Evolutionary conservation across 2,329 filamentous ascomycete species (phyloP).

Genomic region (Phialophora verrucosa): DNA sequence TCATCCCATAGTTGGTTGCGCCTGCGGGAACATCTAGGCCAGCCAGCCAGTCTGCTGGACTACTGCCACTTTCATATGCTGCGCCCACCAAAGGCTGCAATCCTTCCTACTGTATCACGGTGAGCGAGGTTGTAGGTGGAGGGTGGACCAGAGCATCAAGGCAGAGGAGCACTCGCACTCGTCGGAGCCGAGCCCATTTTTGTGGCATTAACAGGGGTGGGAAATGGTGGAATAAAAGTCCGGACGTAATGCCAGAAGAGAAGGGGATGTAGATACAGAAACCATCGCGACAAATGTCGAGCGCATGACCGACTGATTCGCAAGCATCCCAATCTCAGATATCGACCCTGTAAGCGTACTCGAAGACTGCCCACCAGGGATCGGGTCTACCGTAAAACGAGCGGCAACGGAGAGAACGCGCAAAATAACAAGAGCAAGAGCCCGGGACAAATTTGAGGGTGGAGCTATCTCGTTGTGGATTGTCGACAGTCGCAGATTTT

Average conservation of each 20-base stretch:
- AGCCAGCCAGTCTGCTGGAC: too few relatives aligned
- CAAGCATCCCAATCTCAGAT: background rate
- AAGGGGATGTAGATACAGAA: background rate
- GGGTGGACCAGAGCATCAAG: background rate
- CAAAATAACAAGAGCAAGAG: background rate
- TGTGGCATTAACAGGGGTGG: background rate
- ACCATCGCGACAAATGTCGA: background rate
- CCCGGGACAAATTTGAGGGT: background rate
- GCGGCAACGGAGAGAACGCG: background rate
- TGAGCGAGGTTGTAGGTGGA: slow-evolving; percentile 28
- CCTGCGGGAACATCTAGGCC: too few relatives aligned
- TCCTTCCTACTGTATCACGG: slow-evolving; percentile 27
- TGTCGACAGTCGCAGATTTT: background rate
- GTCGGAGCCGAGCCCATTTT: background rate
- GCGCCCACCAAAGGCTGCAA: slow-evolving; percentile 5
- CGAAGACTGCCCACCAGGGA: background rate
- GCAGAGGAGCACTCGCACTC: background rate
- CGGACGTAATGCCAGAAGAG: background rate
- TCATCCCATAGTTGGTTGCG: too few relatives aligned
- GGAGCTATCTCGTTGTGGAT: background rate
- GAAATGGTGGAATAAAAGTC: background rate
- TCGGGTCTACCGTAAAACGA: background rate
- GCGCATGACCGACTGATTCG: background rate
- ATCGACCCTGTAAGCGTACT: background rate
- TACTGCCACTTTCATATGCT: too few relatives aligned